Evolutionary conservation across 2,329 filamentous ascomycete species (phyloP), one percentile per base, ranked within the genome.

Genomic region (Domatiomyces catenatus): DNA sequence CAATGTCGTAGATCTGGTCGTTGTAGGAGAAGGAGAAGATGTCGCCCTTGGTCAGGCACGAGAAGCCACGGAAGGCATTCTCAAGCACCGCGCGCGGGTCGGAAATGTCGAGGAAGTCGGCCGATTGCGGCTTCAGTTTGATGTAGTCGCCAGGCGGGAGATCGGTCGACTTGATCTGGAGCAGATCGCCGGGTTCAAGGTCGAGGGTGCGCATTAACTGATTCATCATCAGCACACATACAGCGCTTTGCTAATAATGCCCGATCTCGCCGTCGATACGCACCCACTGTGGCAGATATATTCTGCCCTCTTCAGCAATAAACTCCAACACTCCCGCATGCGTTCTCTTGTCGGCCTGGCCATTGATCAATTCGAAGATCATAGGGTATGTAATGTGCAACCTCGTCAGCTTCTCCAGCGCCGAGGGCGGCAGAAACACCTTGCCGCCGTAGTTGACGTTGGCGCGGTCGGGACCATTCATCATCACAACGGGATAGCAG

Each of bases 11-110:
- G 8, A 88, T 75, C 54, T 88, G 84, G 63, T 96, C 89, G 66
- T 98, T 98, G 71, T 98, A 98, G 59, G 83, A 77, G 66, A 98
- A 98, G 56, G 86, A 93, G 74, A 98, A 98, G 44, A 94, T 75
- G 63, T 98, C 92, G 56, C 88, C 89, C 63, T 89, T 86, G 2
- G 89, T 94, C 15, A 96, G 75, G 48, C 90, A 90, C 15, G 89
- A 86, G 69, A 96, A 98, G 68, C 93, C 93, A 44, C 90, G 83
- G 69, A 98, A 95, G 0, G 88, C 90, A 61, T 92, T 92, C 69
- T 98, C 92, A 26, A 98, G 80, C 10, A 98, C 92, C 42, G 92
- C 92, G 69, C 94, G 95, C 19, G 92, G 92, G 62, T 98, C 92
- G 61, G 84, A 90, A 64, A 98, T 96, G 45, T 96, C 90, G 56